Conservation (phyloP, 441 rosid genomes). For the Bruguiera hainesii region DNA sequence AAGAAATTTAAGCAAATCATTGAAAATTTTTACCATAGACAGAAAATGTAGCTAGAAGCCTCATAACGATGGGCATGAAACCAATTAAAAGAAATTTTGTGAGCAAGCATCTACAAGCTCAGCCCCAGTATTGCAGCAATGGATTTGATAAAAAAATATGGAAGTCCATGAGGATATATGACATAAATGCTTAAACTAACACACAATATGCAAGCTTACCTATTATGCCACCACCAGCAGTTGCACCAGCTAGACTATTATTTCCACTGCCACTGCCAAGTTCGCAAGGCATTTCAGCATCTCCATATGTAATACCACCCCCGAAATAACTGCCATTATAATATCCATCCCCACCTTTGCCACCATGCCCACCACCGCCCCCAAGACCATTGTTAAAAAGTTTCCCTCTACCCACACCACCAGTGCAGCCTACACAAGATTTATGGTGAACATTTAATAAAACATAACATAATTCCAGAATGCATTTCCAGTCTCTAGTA, state of each 20-base stretch:
- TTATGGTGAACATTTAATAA: conserved; percentile 12
- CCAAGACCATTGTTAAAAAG: conserved; percentile 64
- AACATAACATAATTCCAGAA: conserved; percentile 10
- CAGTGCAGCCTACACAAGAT: conserved; percentile 67
- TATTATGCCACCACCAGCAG: conserved; percentile 90
- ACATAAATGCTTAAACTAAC: background rate
- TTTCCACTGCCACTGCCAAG: conserved; percentile 98
- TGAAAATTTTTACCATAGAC: too few species aligned
- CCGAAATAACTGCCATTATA: conserved; percentile 63
- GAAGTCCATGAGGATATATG: background rate
- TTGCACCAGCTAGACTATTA: conserved; percentile 57
- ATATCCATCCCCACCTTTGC: conserved; percentile 85
- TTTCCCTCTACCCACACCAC: conserved; percentile 83
- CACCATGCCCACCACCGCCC: conserved; percentile 97
- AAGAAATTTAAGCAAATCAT: too few species aligned
- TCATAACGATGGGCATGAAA: too few species aligned
- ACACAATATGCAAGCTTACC: conserved; percentile 38
- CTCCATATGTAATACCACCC: conserved; percentile 81
- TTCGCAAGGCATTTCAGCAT: conserved; percentile 87
- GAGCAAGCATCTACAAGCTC: too few species aligned
- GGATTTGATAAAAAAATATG: too few species aligned
- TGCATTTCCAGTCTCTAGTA: background rate
- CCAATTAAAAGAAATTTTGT: too few species aligned
- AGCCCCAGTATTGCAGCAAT: too few species aligned
- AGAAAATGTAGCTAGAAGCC: too few species aligned